Base-by-base conservation (phyloP, 345 rosid genomes). In the Brassica napus region DNA sequence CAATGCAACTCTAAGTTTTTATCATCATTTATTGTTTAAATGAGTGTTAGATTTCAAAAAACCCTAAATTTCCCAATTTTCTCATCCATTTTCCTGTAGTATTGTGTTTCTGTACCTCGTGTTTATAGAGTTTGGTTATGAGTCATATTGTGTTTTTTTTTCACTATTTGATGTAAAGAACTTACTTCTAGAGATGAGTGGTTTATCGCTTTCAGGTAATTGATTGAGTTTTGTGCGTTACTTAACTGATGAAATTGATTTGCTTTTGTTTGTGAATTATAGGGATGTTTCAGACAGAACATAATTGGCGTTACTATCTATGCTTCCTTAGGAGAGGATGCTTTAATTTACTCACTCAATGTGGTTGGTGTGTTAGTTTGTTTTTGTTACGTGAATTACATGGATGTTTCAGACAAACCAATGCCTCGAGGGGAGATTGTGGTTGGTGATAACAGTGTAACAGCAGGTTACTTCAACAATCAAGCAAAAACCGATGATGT, bases 381-480 rank as follows among this genome's bases (percentile, higher is more conserved):
- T 0, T 2, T 5, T 1, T 61, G 8, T 61, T 58, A 18, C 44
- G 30, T 28, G 30, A 32, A 32, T 32, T 32, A 32, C 35, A 32
- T 1, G 35, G 35, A 32, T 32, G 35, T 70, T 64, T 83, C 93
- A 35, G 97, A 94, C 81, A 82, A 85, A 74, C 97, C 98, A 72
- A 90, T 94, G 97, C 93, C 97, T 16, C 87, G 94, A 15, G 98
- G 98, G 63, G 97, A 94, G 84, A 47, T 94, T 42, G 97, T 92
- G 18, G 78, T 91, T 5, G 98, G 97, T 52, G 98, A 97, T 69
- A 68, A 58, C 82, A 89, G 89, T 79, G 85, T 91, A 28, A 91
- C 97, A 52, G 83, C 86, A 54, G 97, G 98, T 79, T 94, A 92
- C 82, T 92, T 89, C 47, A 90, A 90, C 76, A 87, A 92, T 82